These are phyloP conservation scores for Penicillium silybi DNA, from an alignment of 495 filamentous ascomycete species.

Conservation along the genomic window DNA sequence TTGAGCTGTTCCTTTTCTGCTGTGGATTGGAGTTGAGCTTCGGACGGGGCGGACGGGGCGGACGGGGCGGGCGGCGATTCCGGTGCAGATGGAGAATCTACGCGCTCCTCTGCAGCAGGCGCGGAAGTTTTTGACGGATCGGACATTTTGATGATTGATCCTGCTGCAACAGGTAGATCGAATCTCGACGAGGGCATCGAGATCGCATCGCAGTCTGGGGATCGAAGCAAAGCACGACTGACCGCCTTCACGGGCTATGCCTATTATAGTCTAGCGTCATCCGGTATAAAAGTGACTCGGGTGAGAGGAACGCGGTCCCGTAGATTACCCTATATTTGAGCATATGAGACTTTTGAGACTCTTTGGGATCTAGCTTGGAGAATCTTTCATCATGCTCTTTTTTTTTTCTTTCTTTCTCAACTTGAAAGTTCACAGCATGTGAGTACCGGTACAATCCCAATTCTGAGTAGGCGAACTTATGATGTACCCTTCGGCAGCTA, in stretches of 20 bases:
- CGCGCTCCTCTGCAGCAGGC: neutral
- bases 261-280: neutral
- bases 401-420: no score
- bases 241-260: constrained; percentile 1
- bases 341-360: no score
- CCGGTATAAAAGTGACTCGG: neutral
- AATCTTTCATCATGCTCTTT: no score
- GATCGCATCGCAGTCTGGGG: neutral
- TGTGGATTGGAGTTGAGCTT: neutral
- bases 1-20: constrained; percentile 5
- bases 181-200: neutral
- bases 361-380: no score
- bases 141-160: constrained; percentile 15
- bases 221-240: neutral
- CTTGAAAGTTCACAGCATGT: no score
- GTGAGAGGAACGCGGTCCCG: neutral
- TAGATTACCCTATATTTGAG: neutral
- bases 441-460: no score
- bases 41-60: neutral
- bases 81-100: constrained; percentile 1
- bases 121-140: neutral
- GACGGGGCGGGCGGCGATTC: neutral
- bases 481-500: no score
- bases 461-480: no score
- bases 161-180: neutral